phyloP scores from a whole-genome alignment of 2,329 filamentous ascomycete genomes.

The Pseudogymnoascus sp. region DNA sequence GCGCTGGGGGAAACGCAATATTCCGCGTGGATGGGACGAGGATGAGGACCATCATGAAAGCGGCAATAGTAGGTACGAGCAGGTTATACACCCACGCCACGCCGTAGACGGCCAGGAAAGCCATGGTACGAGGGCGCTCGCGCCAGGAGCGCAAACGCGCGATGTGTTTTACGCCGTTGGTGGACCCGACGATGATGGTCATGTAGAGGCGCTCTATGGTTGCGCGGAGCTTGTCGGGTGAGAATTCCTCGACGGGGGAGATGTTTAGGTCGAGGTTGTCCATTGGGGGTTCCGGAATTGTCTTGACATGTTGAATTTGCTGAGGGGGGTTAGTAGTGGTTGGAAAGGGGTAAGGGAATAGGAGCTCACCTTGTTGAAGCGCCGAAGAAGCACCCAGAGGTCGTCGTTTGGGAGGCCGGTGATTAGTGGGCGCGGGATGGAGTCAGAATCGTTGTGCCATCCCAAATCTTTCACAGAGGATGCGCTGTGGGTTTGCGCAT shows the following conservation, averaged over 20 bases:
- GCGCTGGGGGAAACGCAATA: conserved; percentile 68
- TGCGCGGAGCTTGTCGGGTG: conserved; percentile 71
- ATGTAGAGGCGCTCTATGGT: conserved; percentile 77
- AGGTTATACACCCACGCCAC: conserved; percentile 67
- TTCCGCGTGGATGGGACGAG: conserved; percentile 54
- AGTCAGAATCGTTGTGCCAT: conserved; percentile 44
- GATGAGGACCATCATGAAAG: conserved; percentile 58
- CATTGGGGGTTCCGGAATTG: conserved; percentile 47
- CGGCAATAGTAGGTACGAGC: conserved; percentile 54
- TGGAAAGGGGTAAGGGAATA: neutral
- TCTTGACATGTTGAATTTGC: conserved; percentile 61
- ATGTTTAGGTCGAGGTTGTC: conserved; percentile 73
- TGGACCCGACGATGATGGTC: conserved; percentile 62
- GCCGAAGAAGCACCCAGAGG: conserved; percentile 54
- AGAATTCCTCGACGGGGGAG: conserved; percentile 76
- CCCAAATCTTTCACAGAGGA: conserved; percentile 46
- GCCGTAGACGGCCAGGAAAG: conserved; percentile 51
- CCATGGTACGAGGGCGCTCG: conserved; percentile 60
- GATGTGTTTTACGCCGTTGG: conserved; percentile 65
- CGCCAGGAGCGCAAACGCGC: conserved; percentile 72
- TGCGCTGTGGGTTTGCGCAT: conserved; percentile 34
- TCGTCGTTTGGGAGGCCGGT: conserved; percentile 57
- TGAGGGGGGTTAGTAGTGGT: conserved; percentile 26
- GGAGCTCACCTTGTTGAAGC: conserved; percentile 53
- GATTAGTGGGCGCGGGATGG: conserved; percentile 47